Conservation (phyloP, 2,329 filamentous ascomycete species). For the Bimuria novae-zelandiae region DNA sequence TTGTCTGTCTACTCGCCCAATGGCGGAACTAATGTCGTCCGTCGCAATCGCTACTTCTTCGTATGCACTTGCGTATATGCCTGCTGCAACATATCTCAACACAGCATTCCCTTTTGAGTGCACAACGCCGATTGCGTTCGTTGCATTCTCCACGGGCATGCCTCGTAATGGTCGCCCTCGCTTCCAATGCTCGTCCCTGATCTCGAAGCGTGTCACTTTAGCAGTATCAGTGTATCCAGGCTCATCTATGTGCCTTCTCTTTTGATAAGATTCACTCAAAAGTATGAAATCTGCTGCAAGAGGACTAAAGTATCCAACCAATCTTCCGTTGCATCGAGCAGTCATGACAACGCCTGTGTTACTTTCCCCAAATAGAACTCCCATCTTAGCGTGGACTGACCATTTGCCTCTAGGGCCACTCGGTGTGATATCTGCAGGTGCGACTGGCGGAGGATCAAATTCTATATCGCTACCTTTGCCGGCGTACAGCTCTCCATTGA, state of each 20-base stretch:
- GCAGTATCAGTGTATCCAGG: too few species aligned
- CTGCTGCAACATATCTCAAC: background rate
- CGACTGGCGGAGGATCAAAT: background rate
- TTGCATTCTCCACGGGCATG: background rate
- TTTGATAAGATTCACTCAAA: background rate
- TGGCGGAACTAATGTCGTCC: background rate
- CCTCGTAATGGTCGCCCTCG: too few species aligned
- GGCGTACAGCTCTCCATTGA: background rate
- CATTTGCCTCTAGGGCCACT: background rate
- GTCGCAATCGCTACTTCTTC: background rate
- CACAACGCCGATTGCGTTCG: background rate
- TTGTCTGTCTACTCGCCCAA: background rate
- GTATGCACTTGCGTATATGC: background rate
- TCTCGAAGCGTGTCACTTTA: background rate
- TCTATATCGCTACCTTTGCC: background rate
- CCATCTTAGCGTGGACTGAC: background rate
- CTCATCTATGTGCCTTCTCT: background rate
- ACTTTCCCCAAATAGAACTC: background rate
- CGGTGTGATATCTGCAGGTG: background rate
- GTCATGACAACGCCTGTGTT: background rate
- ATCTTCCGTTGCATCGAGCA: background rate
- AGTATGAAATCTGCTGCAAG: background rate
- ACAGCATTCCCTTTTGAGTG: background rate
- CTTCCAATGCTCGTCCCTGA: background rate
- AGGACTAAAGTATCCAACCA: background rate